These are phyloP conservation scores for Leavenworthia alabamica DNA, from an alignment of 345 rosid genomes.

Conservation along the genomic window DNA sequence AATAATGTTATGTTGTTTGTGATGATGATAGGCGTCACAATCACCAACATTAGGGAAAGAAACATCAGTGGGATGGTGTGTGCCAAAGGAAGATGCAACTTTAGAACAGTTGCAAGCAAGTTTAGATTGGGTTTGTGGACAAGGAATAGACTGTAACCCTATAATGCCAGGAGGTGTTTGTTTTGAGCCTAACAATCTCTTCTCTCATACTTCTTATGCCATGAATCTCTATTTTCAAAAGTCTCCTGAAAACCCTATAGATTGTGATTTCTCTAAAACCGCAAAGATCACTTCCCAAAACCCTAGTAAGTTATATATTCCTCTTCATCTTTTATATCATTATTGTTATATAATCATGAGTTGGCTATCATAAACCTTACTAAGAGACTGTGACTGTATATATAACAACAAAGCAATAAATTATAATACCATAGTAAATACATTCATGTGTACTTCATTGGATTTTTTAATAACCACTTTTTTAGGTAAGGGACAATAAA, in stretches of 20 bases:
- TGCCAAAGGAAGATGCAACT: slow-evolving; percentile 47
- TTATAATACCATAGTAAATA: neutral
- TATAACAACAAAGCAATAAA: neutral
- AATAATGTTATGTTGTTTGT: neutral
- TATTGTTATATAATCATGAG: neutral
- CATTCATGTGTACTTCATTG: neutral
- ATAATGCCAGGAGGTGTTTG: slow-evolving; percentile 70
- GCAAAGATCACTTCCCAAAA: slow-evolving; percentile 54
- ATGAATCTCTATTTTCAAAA: slow-evolving; percentile 71
- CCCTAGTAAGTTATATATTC: slow-evolving; percentile 51
- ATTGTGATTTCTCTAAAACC: slow-evolving; percentile 66
- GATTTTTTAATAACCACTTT: neutral
- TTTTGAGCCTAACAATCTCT: slow-evolving; percentile 61
- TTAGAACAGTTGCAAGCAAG: slow-evolving; percentile 58
- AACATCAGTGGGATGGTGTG: slow-evolving; percentile 53
- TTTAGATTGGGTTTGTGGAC: slow-evolving; percentile 72
- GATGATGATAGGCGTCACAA: slow-evolving; percentile 15
- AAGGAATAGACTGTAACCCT: slow-evolving; percentile 50
- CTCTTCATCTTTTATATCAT: neutral
- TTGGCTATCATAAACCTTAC: neutral
- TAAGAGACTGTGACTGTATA: neutral
- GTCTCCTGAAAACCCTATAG: slow-evolving; percentile 40
- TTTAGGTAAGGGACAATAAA: too few species aligned
- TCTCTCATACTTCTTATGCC: slow-evolving; percentile 71
- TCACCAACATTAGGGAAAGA: slow-evolving; percentile 23